Percentiles rank a stretch among this genome's conserved stretches.
Evolutionary conservation across 495 filamentous ascomycete genomes (phyloP).

Genomic region (Aspergillus ellipticus): DNA sequence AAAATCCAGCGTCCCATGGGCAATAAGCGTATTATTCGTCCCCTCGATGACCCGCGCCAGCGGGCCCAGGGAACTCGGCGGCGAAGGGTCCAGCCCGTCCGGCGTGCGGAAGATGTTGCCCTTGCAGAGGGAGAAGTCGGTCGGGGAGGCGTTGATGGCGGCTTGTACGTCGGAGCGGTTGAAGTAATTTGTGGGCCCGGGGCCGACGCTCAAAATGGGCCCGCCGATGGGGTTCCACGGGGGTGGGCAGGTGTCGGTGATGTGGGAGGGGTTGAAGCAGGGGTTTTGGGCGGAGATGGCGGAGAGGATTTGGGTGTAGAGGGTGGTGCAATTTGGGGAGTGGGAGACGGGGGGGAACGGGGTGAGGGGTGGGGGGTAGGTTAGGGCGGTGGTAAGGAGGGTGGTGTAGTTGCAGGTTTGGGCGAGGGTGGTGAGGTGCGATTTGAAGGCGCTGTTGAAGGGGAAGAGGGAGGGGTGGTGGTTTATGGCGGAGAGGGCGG

Average conservation of each 20-base stretch:
- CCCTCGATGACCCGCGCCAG: slow-evolving; percentile 68
- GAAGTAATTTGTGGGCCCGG: slow-evolving; percentile 65
- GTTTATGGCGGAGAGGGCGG: slow-evolving; percentile 57
- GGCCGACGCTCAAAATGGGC: slow-evolving; percentile 55
- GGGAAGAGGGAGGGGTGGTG: slow-evolving; percentile 57
- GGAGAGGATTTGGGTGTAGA: slow-evolving; percentile 53
- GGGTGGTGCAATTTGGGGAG: slow-evolving; percentile 47
- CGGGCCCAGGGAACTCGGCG: slow-evolving; percentile 45
- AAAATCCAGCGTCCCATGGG: slow-evolving; percentile 56
- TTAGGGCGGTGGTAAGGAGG: slow-evolving; percentile 59
- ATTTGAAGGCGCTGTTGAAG: slow-evolving; percentile 64
- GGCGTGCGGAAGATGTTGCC: slow-evolving; percentile 50
- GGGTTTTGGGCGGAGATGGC: slow-evolving; percentile 63
- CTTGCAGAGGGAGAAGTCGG: slow-evolving; percentile 60
- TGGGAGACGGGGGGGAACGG: slow-evolving; percentile 39
- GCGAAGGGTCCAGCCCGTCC: slow-evolving; percentile 36
- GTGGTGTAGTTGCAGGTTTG: slow-evolving; percentile 64
- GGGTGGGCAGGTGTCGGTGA: slow-evolving; percentile 68
- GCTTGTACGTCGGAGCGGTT: slow-evolving; percentile 70
- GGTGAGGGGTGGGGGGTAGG: slow-evolving; percentile 60
- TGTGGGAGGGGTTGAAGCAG: slow-evolving; percentile 76
- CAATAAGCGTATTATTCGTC: slow-evolving; percentile 67
- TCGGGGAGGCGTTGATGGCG: slow-evolving; percentile 66
- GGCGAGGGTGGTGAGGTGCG: slow-evolving; percentile 49
- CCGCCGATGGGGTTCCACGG: slow-evolving; percentile 73